Evolutionary conservation across 331 rosid species (phyloP).

Genomic region (Saraca asoca): DNA sequence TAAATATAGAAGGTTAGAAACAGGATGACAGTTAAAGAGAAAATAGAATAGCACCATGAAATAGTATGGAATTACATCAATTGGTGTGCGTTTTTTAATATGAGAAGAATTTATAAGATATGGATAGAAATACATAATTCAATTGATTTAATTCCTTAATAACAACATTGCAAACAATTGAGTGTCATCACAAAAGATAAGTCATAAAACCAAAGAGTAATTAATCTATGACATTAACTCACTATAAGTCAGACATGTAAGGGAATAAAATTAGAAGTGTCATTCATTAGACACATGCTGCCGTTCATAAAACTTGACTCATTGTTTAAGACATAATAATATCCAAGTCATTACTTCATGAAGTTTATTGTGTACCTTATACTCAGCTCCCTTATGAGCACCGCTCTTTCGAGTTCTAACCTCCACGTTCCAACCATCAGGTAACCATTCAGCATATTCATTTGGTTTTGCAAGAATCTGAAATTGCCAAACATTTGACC

Average conservation of each 20-base stretch:
- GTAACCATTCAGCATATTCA: constrained; percentile 83
- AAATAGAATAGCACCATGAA: not conserved
- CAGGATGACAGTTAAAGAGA: constrained; percentile 26
- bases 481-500: constrained; percentile 22
- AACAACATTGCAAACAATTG: constrained; percentile 16
- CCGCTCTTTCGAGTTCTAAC: constrained; percentile 77
- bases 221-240: constrained; percentile 15
- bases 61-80: constrained; percentile 23
- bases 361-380: constrained; percentile 59
- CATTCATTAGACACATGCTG: not conserved
- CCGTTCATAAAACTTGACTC: not conserved
- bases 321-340: constrained; percentile 18
- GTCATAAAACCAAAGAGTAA: constrained; percentile 26
- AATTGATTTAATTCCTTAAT: no score
- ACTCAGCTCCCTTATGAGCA: constrained; percentile 51
- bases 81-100: not conserved
- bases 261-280: constrained; percentile 25
- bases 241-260: constrained; percentile 19
- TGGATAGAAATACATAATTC: no score
- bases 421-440: constrained; percentile 77
- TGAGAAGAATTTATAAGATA: not conserved
- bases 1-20: constrained; percentile 3
- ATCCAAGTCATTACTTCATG: constrained; percentile 18
- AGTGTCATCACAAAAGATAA: not conserved
- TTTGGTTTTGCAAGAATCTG: constrained; percentile 50